Evolutionary conservation across 2,329 filamentous ascomycete species (phyloP), one percentile per base, ranked within the genome.

Genomic region (Aspergillus pseudoterreus): DNA sequence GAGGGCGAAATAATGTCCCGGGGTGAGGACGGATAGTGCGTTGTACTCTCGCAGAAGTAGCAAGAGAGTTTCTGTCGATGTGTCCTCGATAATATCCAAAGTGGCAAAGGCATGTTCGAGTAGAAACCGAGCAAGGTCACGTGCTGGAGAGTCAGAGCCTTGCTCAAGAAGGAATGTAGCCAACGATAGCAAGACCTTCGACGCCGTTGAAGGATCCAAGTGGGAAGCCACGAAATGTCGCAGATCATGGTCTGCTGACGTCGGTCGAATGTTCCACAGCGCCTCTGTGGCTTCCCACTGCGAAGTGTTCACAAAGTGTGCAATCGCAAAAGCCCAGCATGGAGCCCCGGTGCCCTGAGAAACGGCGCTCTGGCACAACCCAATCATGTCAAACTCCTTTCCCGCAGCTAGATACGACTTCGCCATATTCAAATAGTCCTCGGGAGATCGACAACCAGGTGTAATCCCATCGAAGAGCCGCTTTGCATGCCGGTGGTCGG

Each of bases 401-500:
- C 75, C 63, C n/a, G 58, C 62, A 22, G 54, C 43, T 14, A 81
- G 55, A 52, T 76, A 71, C 19, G 79, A 73, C 41, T 67, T 66
- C 19, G 78, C 71, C 22, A 75, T 70, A 38, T 69, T 62, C 47
- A 70, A 61, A 60, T 81, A 83, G 47, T 78, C 73, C 4, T 67
- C 64, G 6, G 66, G 57, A 2, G 66, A 70, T 22, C 77, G 74
- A 35, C 69, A 49, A 8, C 67, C 49, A 1, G 53, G 21, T 3
- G 69, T 60, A 22, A 81, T 70, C 3, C 57, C 51, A 27, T 74
- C 61, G 58, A 82, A 82, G 8, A 82, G 53, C n/a, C 68, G 55
- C 45, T 75, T 67, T 15, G 71, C 67, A 43, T 76, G 73, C 51
- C 70, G 68, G 12, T 72, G 65, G 59, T 81, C 71, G 21, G 69